Evolutionary conservation across 768 basidiomycete genomes (phyloP), one percentile per base, ranked within the genome.

Genomic region (Mycena belliarum): DNA sequence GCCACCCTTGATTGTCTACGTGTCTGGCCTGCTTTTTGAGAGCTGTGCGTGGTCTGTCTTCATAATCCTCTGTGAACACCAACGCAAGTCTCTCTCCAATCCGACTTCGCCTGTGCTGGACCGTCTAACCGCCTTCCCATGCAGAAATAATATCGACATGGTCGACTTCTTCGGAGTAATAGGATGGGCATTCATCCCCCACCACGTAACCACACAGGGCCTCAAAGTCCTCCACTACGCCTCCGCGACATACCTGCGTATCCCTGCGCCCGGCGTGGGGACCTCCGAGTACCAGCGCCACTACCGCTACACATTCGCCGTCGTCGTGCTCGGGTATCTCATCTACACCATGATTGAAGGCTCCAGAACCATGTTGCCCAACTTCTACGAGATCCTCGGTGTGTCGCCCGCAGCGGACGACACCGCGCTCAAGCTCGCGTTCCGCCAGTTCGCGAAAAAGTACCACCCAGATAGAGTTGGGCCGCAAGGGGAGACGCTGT

Each of bases 381-480:
- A 89, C 67, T 91, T 87, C 70, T 95, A 93, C 70, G 79, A 93
- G 59, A 77, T 90, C 15, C 82, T 94, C 20, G 84, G 81, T 6
- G 83, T 89, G 3, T 56, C 72, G 8, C 82, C 86, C 2, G 72
- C 71, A n/a, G 85, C 86, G 0, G 88, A 91, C 66, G 89, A 88
- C 47, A 70, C 70, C 40, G 81, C 78, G 9, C 76, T 95, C 61
- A 93, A 91, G 72, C 59, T 73, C 6, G 91, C 87, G 2, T 94
- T 92, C 69, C 77, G 90, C 51, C 75, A 81, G 20, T 93, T 94
- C 64, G 93, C 89, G 23, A 83, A 81, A 69, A 78, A 73, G 64
- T 76, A 86, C 55, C 93, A 95, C 66, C 93, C 93, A 0, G 93
- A 95, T 73, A 79, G 87, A 55, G 83, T 82, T 8, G 81, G 75